A percentile compares a stretch with the other conserved stretches of the same genome.
These are phyloP conservation scores for Pythium periplocum DNA, from an alignment of 352 stramenopile species.

Conservation along the genomic window DNA sequence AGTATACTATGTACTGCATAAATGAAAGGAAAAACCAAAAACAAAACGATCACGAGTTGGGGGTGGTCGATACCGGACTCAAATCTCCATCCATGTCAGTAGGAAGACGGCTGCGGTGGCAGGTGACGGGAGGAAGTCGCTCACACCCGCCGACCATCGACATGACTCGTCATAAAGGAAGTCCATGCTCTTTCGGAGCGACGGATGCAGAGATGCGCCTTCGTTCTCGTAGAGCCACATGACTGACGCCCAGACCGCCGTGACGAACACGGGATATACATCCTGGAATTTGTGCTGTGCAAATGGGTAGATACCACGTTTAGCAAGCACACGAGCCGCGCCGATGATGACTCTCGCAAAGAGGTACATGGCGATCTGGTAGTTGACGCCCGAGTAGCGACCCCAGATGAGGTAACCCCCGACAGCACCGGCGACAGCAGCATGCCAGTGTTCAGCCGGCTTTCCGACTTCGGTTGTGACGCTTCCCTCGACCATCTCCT, in stretches of 20 bases:
- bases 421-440: conserved; percentile 65
- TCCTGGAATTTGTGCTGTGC: conserved; percentile 55
- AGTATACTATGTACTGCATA: no score
- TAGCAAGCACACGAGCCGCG: conserved; percentile 55
- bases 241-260: conserved; percentile 69
- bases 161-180: conserved; percentile 87
- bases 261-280: conserved; percentile 76
- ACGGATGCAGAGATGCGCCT: conserved; percentile 63
- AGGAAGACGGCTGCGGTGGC: conserved; percentile 57
- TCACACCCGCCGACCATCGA: conserved; percentile 53
- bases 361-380: conserved; percentile 89
- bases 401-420: conserved; percentile 83
- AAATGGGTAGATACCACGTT: conserved; percentile 60
- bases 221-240: conserved; percentile 90
- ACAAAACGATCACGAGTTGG: not conserved
- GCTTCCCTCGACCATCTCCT: conserved; percentile 27
- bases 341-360: conserved; percentile 73
- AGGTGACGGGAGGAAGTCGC: conserved; percentile 78
- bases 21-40: no score
- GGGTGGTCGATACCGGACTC: conserved; percentile 8
- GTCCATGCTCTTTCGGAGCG: conserved; percentile 84
- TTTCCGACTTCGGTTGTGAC: conserved; percentile 44
- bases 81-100: conserved; percentile 57
- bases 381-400: conserved; percentile 84
- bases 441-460: conserved; percentile 70